Evolutionary conservation across 208 protist species (phyloP).

Genomic region (Leishmania arabica): DNA sequence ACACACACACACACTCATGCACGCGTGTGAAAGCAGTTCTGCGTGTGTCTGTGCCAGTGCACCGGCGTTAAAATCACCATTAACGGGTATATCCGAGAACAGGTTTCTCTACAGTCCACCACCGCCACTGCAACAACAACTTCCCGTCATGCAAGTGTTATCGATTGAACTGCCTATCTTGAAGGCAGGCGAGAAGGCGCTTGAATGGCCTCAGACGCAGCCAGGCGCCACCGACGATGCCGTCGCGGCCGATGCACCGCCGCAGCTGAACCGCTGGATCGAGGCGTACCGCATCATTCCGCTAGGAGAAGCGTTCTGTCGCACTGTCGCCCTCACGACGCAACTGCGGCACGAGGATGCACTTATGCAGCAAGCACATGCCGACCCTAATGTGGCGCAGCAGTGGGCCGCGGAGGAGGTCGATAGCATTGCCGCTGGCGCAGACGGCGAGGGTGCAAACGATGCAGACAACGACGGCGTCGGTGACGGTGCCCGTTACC

Average conservation of each 20-base stretch:
- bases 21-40: not conserved
- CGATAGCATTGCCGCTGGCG: slow-evolving; percentile 28
- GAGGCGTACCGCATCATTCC: slow-evolving; percentile 32
- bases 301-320: slow-evolving; percentile 55
- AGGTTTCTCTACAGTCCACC: slow-evolving; percentile 1
- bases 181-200: slow-evolving; percentile 15
- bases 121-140: not conserved
- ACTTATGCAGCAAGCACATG: slow-evolving; percentile 44
- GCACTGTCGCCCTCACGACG: slow-evolving; percentile 36
- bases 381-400: slow-evolving; percentile 44
- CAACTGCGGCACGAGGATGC: slow-evolving; percentile 48
- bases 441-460: slow-evolving; percentile 20
- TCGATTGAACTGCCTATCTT: slow-evolving; percentile 42
- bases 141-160: slow-evolving; percentile 23
- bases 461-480: slow-evolving; percentile 30
- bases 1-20: not conserved
- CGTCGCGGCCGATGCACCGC: slow-evolving; percentile 13
- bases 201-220: slow-evolving; percentile 19
- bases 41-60: not conserved
- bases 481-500: slow-evolving; percentile 41
- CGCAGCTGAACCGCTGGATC: slow-evolving; percentile 31
- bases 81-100: not conserved
- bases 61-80: not conserved
- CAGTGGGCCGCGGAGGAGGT: slow-evolving; percentile 36
- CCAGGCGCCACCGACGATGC: not conserved